These are phyloP conservation scores for Cladorrhinum sp. DNA, from an alignment of 2,329 filamentous ascomycete species.

Conservation along the genomic window DNA sequence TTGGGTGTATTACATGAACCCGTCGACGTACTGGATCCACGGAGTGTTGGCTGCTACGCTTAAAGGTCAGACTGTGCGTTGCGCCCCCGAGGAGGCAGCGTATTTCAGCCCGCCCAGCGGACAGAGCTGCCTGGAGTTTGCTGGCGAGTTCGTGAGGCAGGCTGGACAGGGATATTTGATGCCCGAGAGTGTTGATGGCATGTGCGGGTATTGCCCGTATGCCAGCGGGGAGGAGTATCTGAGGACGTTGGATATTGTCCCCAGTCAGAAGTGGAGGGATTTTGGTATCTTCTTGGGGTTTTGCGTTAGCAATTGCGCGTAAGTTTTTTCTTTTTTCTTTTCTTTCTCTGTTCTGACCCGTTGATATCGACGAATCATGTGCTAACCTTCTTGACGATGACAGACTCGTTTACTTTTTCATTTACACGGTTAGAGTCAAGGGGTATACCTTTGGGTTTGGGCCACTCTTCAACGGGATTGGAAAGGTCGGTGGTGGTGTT, in stretches of 20 bases:
- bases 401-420: conserved; percentile 32
- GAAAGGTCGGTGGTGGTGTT: conserved; percentile 10
- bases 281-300: conserved; percentile 64
- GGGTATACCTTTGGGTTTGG: conserved; percentile 31
- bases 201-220: conserved; percentile 69
- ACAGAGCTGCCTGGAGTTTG: conserved; percentile 59
- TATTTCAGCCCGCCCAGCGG: conserved; percentile 57
- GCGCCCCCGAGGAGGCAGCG: conserved; percentile 55
- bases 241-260: conserved; percentile 56
- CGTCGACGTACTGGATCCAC: conserved; percentile 65
- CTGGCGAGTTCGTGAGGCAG: conserved; percentile 47
- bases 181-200: conserved; percentile 50
- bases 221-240: conserved; percentile 60
- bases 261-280: conserved; percentile 60
- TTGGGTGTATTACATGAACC: conserved; percentile 65
- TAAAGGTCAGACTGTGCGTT: conserved; percentile 54
- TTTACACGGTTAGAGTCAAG: conserved; percentile 30
- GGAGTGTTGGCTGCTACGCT: conserved; percentile 56
- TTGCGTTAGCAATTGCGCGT: conserved; percentile 58
- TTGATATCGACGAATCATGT: no score
- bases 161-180: conserved; percentile 59
- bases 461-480: conserved; percentile 18
- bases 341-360: no score
- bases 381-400: conserved; percentile 2
- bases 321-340: conserved; percentile 30